Percentiles rank a stretch among this genome's conserved stretches.
Evolutionary conservation across 176 grass and related monocot genomes (phyloP).

Genomic region (Eleusine indica): DNA sequence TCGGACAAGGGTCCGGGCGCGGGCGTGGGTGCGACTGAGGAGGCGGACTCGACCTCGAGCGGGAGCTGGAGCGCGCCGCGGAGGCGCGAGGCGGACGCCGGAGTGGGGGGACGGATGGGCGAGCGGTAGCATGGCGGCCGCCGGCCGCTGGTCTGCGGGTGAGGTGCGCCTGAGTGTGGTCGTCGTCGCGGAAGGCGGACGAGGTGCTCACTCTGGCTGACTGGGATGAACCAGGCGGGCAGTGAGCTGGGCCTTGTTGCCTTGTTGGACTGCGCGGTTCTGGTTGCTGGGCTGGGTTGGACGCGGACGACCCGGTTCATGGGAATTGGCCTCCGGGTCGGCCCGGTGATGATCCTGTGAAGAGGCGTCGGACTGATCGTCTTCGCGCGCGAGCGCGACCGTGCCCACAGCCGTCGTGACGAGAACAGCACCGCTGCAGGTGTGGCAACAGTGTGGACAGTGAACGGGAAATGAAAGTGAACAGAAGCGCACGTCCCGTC

Average conservation of each 20-base stretch:
- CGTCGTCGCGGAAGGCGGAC: background rate
- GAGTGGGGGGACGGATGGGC: background rate
- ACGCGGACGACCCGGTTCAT: background rate
- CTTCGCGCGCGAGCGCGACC: no score
- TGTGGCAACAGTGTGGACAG: no score
- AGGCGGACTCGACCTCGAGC: slow-evolving; percentile 5
- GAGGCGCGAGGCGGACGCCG: background rate
- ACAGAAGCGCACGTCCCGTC: no score
- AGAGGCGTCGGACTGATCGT: no score
- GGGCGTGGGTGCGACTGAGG: background rate
- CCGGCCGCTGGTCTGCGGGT: background rate
- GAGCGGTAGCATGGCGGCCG: slow-evolving; percentile 40
- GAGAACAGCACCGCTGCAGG: no score
- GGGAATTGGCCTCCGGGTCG: background rate
- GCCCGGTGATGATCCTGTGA: no score
- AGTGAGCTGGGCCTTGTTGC: background rate
- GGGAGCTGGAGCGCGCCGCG: background rate
- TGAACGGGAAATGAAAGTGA: no score
- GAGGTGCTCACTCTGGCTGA: no score
- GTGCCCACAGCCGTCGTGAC: no score
- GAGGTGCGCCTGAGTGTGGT: background rate
- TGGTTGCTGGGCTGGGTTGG: no score
- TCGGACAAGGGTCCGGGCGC: background rate
- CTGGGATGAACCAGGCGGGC: background rate
- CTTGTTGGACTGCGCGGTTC: background rate